phyloP scores from a whole-genome alignment of 345 rosid species.

The Trapa incisa region DNA sequence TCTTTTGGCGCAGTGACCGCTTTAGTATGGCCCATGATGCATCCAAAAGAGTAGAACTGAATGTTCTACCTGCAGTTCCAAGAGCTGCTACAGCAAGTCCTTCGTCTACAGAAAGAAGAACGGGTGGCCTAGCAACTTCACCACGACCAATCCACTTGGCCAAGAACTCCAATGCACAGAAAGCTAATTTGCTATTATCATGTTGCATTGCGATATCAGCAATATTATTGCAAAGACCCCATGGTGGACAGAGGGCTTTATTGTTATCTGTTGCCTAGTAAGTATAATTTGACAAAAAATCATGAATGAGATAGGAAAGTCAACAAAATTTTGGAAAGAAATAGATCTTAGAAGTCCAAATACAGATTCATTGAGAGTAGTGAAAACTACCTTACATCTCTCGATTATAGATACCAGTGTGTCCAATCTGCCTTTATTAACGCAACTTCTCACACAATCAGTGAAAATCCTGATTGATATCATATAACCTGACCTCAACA shows the following conservation, averaged over 20 bases:
- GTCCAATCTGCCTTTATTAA: slow-evolving; percentile 44
- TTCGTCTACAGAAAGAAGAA: slow-evolving; percentile 65
- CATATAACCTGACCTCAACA: slow-evolving; percentile 46
- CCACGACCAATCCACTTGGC: slow-evolving; percentile 73
- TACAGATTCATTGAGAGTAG: background rate
- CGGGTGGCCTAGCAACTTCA: slow-evolving; percentile 50
- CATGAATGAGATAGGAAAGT: slow-evolving; percentile 8
- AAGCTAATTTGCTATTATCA: slow-evolving; percentile 71
- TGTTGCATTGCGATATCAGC: slow-evolving; percentile 61
- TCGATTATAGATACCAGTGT: slow-evolving; percentile 59
- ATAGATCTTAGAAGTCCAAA: background rate
- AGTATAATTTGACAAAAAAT: slow-evolving; percentile 12
- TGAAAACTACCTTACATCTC: slow-evolving; percentile 64
- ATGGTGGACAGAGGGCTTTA: slow-evolving; percentile 71
- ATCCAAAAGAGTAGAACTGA: slow-evolving; percentile 51
- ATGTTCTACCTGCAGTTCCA: slow-evolving; percentile 79
- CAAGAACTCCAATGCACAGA: slow-evolving; percentile 72
- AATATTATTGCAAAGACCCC: slow-evolving; percentile 53
- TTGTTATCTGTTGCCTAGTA: slow-evolving; percentile 64
- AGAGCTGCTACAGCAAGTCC: slow-evolving; percentile 66
- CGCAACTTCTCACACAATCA: slow-evolving; percentile 47
- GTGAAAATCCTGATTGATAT: slow-evolving; percentile 43
- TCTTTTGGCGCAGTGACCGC: slow-evolving; percentile 55
- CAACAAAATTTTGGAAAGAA: background rate
- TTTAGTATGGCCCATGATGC: slow-evolving; percentile 69